Percentiles rank a stretch among this genome's conserved stretches.
These are phyloP conservation scores for Tylopilus vinaceipallidus DNA, from an alignment of 768 basidiomycete genomes.

Conservation along the genomic window DNA sequence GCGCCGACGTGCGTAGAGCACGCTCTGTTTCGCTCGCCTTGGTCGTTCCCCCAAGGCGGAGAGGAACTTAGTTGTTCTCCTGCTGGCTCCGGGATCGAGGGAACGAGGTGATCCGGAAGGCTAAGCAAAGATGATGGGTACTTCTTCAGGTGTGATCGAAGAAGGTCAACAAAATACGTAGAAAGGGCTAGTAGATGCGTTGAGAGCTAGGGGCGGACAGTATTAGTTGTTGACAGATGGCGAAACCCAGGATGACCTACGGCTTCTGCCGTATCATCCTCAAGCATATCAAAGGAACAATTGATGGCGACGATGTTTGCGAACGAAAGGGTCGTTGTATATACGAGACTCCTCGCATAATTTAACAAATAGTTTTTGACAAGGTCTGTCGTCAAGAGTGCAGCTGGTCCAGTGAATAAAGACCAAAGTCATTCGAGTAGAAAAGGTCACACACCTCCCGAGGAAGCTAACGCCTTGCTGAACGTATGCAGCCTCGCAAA, in stretches of 20 bases:
- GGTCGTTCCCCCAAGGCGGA: slow-evolving; percentile 9
- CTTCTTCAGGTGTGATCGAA: slow-evolving; percentile 30
- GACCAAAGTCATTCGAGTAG: neutral
- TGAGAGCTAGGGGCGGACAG: slow-evolving; percentile 29
- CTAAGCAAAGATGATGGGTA: slow-evolving; percentile 27
- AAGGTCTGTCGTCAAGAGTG: slow-evolving; percentile 66
- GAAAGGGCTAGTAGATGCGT: slow-evolving; percentile 22
- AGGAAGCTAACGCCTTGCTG: slow-evolving; percentile 84
- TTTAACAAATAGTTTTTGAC: slow-evolving; percentile 86
- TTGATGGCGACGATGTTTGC: slow-evolving; percentile 73
- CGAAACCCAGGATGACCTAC: slow-evolving; percentile 28
- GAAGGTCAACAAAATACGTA: slow-evolving; percentile 32
- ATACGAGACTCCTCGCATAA: slow-evolving; percentile 88
- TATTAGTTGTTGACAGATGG: slow-evolving; percentile 23
- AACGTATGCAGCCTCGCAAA: slow-evolving; percentile 86
- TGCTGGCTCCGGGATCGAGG: neutral
- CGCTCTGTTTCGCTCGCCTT: neutral
- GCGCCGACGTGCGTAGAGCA: neutral
- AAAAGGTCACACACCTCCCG: slow-evolving; percentile 63
- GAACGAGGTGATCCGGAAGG: slow-evolving; percentile 24
- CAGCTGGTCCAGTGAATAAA: slow-evolving; percentile 47
- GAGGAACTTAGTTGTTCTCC: neutral
- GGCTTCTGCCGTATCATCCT: slow-evolving; percentile 59
- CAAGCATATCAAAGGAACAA: slow-evolving; percentile 77
- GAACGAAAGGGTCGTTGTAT: slow-evolving; percentile 82